phyloP scores from a whole-genome alignment of 1,284 basidiomycete genomes.

The Heliocybe sulcata region DNA sequence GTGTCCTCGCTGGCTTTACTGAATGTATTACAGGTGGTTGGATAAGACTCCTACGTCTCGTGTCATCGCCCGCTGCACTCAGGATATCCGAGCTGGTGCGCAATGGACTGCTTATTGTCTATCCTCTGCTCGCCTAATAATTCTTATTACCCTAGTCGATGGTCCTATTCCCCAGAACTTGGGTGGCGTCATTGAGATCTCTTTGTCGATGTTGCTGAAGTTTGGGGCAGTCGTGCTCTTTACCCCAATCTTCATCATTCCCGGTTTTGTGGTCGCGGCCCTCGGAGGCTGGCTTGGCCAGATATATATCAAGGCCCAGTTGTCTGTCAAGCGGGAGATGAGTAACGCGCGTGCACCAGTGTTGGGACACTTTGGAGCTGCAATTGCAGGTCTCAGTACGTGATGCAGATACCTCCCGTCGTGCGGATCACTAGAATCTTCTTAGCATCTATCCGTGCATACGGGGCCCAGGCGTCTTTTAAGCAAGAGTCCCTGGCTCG shows the following conservation, averaged over 20 bases:
- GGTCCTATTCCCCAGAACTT: slow-evolving; percentile 19
- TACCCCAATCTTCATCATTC: slow-evolving; percentile 35
- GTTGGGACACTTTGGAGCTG: slow-evolving; percentile 63
- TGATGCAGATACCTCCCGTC: not conserved
- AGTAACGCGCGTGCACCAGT: slow-evolving; percentile 63
- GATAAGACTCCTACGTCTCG: slow-evolving; percentile 54
- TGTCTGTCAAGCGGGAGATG: slow-evolving; percentile 74
- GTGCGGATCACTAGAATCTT: not conserved
- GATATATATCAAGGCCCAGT: slow-evolving; percentile 64
- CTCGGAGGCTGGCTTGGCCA: slow-evolving; percentile 41
- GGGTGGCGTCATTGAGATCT: slow-evolving; percentile 19
- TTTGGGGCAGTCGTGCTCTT: slow-evolving; percentile 38
- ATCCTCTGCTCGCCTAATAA: not conserved
- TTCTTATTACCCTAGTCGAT: slow-evolving; percentile 20
- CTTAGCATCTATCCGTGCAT: slow-evolving; percentile 55
- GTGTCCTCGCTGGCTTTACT: not conserved
- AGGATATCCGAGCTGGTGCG: slow-evolving; percentile 40
- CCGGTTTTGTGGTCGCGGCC: slow-evolving; percentile 30
- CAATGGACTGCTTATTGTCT: slow-evolving; percentile 20
- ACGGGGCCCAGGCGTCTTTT: slow-evolving; percentile 43
- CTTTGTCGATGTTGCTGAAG: slow-evolving; percentile 28
- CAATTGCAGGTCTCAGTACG: slow-evolving; percentile 59
- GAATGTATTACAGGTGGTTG: slow-evolving; percentile 29
- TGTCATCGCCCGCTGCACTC: slow-evolving; percentile 51
- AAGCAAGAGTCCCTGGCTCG: slow-evolving; percentile 33